phyloP scores from a whole-genome alignment of 345 rosid species.

The Citrus glauca region DNA sequence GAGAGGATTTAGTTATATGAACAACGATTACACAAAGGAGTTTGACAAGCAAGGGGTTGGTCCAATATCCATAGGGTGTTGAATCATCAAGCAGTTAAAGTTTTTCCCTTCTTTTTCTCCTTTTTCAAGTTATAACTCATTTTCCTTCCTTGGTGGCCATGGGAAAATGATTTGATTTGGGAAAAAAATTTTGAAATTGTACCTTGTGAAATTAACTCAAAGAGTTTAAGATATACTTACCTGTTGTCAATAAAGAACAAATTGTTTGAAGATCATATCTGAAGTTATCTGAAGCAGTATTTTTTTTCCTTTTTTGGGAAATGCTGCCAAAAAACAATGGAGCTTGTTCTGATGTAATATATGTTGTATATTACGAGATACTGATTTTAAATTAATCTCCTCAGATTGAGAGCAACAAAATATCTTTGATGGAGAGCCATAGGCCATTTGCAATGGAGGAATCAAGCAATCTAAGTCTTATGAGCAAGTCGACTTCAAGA shows the following conservation, averaged over 20 bases:
- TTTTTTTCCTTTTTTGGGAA: background rate
- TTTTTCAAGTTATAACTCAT: background rate
- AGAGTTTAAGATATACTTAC: background rate
- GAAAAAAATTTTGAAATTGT: background rate
- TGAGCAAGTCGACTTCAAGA: slow-evolving; percentile 62
- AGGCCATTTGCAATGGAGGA: slow-evolving; percentile 29
- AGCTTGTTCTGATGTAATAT: background rate
- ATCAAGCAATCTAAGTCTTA: slow-evolving; percentile 39
- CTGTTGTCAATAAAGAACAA: background rate
- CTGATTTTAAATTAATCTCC: slow-evolving; percentile 8
- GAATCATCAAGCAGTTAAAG: background rate
- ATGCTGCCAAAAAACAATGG: background rate
- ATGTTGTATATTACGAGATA: background rate
- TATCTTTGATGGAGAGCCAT: slow-evolving; percentile 31
- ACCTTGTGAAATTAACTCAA: background rate
- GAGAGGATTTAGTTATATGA: background rate
- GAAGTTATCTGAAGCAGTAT: background rate
- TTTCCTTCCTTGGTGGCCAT: background rate
- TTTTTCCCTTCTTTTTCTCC: background rate
- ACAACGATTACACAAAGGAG: background rate
- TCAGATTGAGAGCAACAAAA: slow-evolving; percentile 36
- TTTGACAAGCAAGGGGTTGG: background rate
- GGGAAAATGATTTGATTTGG: background rate
- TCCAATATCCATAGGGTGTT: background rate
- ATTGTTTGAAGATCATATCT: background rate